Evolutionary conservation across 2,329 filamentous ascomycete genomes (phyloP).

Genomic region (Pyrenophora seminiperda): DNA sequence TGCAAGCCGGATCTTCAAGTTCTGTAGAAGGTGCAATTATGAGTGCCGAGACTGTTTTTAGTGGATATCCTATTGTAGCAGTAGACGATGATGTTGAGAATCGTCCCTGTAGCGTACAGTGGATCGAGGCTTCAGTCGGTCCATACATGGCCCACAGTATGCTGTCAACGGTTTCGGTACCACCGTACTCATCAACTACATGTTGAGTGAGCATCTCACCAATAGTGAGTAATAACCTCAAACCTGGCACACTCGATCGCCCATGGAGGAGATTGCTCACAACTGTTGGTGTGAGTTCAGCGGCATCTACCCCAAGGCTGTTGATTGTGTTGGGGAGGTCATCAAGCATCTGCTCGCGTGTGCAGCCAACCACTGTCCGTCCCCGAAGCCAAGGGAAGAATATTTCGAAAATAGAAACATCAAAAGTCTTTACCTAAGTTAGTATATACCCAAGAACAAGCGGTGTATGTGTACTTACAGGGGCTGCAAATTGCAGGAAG

Average conservation of each 20-base stretch:
- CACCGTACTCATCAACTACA: slow-evolving; percentile 80
- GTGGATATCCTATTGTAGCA: slow-evolving; percentile 74
- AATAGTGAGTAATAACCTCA: slow-evolving; percentile 80
- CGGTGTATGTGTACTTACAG: slow-evolving; percentile 41
- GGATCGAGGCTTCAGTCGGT: slow-evolving; percentile 88
- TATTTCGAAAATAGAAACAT: slow-evolving; percentile 93
- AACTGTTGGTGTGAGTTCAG: slow-evolving; percentile 87
- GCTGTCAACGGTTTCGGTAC: slow-evolving; percentile 56
- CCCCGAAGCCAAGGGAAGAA: slow-evolving; percentile 84
- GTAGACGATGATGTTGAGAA: slow-evolving; percentile 64
- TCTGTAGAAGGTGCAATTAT: slow-evolving; percentile 59
- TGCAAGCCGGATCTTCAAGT: slow-evolving; percentile 27
- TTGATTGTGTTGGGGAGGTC: slow-evolving; percentile 73
- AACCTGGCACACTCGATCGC: slow-evolving; percentile 67
- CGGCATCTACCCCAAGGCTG: slow-evolving; percentile 73
- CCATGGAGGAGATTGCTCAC: slow-evolving; percentile 74
- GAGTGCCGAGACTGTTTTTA: slow-evolving; percentile 81
- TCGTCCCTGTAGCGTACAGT: slow-evolving; percentile 76
- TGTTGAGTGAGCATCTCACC: slow-evolving; percentile 87
- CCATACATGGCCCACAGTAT: slow-evolving; percentile 94
- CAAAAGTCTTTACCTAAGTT: slow-evolving; percentile 65
- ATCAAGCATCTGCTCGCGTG: slow-evolving; percentile 71
- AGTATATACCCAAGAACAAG: slow-evolving; percentile 1
- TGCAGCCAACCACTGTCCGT: slow-evolving; percentile 72
- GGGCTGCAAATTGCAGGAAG: slow-evolving; percentile 89